Base-by-base conservation (phyloP, 768 basidiomycete species). In the Mrakia gelida region DNA sequence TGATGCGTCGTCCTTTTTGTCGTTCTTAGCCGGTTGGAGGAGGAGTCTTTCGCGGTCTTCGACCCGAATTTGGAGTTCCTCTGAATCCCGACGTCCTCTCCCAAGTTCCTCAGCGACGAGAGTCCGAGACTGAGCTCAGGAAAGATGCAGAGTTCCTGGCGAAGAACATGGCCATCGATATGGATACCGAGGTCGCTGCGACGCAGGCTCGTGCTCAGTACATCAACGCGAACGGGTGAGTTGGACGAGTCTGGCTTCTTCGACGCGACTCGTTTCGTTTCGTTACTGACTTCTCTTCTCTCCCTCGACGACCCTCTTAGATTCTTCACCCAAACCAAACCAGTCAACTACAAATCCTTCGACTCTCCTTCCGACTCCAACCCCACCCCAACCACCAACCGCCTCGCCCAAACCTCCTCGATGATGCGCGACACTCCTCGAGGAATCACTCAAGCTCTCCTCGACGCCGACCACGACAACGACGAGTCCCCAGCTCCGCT, bases 321-420 rank as follows among this genome's bases (percentile, higher is more conserved):
- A 10, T 80, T 83, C 71, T 82, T 84, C 80, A 84, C 83, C 9
- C 83, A 84, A 65, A 83, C 81, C 45, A 81, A 79, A 75, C 83
- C 83, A n/a, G 43, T 65, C 30, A 76, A 63, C 18, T 76, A 65
- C 38, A 45, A 28, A 26, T 38, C 52, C 23, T 38, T 65, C 32
- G 74, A 75, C 34, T 75, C 74, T 18, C 74, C 74, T 32, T 38
- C 41, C 28, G 71, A 72, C 38, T 38, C 59, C 68, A 28, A 71
- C 68, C 43, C 73, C 56, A 38, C 56, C 61, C 54, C 56, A 18
- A 34, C 61, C 73, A 26, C 16, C 73, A 52, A 16, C 38, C 41
- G 49, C 16, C 70, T 52, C 38, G 41, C 15, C 10, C 41, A 71
- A 43, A 71, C 70, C 3, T 71, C 70, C 23, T 71, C 70, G 11